Base-by-base conservation (phyloP, 805 yeast genomes). In the Wickerhamiella dianesei region DNA sequence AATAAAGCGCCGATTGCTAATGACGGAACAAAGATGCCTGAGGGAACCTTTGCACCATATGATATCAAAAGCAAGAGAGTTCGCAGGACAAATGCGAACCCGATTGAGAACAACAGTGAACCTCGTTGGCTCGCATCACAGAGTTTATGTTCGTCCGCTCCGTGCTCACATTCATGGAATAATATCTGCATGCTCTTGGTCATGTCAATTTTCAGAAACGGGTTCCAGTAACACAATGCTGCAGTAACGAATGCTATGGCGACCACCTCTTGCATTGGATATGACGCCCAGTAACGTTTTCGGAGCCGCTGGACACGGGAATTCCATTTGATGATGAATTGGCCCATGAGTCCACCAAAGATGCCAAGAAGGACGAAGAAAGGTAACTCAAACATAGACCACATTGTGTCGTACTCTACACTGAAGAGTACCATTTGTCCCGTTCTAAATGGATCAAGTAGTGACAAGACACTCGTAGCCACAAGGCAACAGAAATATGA, bases 1-100 rank as follows among this genome's bases (percentile, higher is more conserved):
- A 89, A 88, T 0, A 94, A 79, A 0, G 96, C 95, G 19, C 97
- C 97, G 2, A 88, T 84, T 0, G 96, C 95, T 94, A 88, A 82
- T 1, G 96, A 86, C 2, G 97, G 97, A 17, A 88, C 96, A 65
- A 88, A 88, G 5, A 88, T 87, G 19, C 97, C 97, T 3, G 95
- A 94, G 0, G 97, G 97, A 0, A 89, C 88, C 63, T 82, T 86
- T 51, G 87, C 79, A 2, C 96, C 96, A 61, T 94, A 92, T 0
- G 97, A 82, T 14, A 92, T 70, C 21, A 87, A 74, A 21, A 92
- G 84, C 44, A 92, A 70, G 0, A 72, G 52, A 67, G 80, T 76
- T 47, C 98, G 70, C 3, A 85, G 64, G 0, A 77, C 52, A 0
- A 95, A 82, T 0, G 96, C 96, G 44, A 75, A 67, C 0, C 73